Base-by-base conservation (phyloP, 208 protist genomes). In the Borovskyia barvae region DNA sequence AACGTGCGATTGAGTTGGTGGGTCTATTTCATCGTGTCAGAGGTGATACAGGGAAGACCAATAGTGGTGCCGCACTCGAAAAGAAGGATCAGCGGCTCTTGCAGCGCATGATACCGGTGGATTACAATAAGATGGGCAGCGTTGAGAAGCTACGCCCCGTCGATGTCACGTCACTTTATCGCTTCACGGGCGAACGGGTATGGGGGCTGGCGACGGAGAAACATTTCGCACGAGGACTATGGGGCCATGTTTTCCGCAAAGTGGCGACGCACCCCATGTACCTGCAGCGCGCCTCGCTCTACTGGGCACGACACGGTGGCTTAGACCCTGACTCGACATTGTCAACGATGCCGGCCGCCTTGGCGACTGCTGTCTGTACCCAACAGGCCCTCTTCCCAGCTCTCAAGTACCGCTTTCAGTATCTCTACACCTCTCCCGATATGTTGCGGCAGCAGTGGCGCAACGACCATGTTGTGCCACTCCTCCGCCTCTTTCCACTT, bases 381-480 rank as follows among this genome's bases (percentile, higher is more conserved):
- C 85, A 92, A 61, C 86, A 95, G 57, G 26, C 17, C 9, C 75
- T 93, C 30, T 95, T 95, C 63, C 82, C 86, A 14, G 90, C 86
- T 20, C 66, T 89, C 22, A 88, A 87, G 55, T 90, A 90, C 57
- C 78, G 82, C 56, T 60, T 62, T 17, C 85, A 92, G 60, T 93
- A 83, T 59, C 51, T 90, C 22, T 95, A 93, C 65, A 81, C 84
- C 37, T 89, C 84, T 14, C 77, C 84, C 8, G 90, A 95, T 30
- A 52, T 87, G 25, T 82, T 76, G 37, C 83, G 84, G 7, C 90
- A 92, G 57, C 70, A 84, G 57, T 95, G 90, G 86, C 65, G 85
- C n/a, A 76, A 62, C 3, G 90, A 92, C 55, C 70, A 62, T 32
- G 80, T 90, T 12, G 56, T 93, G 12, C 90, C 90, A n/a, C 82